Percentiles rank a stretch among this genome's conserved stretches.
Conservation (phyloP, 176 grass and related monocot species). For the Oryza nivara region DNA sequence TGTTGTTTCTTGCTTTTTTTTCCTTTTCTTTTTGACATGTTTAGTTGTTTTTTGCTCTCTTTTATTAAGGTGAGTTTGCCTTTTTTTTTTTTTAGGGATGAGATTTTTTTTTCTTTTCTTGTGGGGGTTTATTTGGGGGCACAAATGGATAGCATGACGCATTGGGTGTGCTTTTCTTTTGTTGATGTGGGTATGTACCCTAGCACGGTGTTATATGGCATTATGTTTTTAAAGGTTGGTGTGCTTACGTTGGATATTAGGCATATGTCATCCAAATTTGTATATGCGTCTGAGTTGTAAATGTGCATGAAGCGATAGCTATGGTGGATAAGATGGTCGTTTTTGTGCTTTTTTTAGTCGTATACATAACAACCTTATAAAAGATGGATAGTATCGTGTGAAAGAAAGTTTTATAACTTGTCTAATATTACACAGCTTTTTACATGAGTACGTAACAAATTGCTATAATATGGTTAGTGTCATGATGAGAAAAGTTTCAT, state of each 20-base stretch:
- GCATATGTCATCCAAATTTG: too few relatives aligned
- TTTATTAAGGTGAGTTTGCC: not conserved
- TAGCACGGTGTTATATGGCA: not conserved
- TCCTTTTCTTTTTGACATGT: too few relatives aligned
- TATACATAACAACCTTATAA: not conserved
- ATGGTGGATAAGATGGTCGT: not conserved
- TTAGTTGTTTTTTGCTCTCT: not conserved
- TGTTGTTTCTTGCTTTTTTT: not conserved
- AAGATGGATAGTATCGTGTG: too few relatives aligned
- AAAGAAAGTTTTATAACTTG: too few relatives aligned
- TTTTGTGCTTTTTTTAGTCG: not conserved
- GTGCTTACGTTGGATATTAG: not conserved
- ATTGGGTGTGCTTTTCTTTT: not conserved
- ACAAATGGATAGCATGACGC: not conserved
- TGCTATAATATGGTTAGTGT: not conserved
- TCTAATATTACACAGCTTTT: too few relatives aligned
- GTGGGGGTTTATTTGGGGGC: not conserved
- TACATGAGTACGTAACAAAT: not conserved
- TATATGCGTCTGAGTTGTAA: not conserved
- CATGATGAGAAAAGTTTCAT: not conserved
- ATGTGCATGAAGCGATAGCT: not conserved
- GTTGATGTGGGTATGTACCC: not conserved
- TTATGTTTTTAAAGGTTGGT: not conserved
- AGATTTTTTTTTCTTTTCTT: not conserved
- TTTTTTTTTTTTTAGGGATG: not conserved